phyloP scores from a whole-genome alignment of 2,329 filamentous ascomycete genomes.

The Neofusicoccum parvum region DNA sequence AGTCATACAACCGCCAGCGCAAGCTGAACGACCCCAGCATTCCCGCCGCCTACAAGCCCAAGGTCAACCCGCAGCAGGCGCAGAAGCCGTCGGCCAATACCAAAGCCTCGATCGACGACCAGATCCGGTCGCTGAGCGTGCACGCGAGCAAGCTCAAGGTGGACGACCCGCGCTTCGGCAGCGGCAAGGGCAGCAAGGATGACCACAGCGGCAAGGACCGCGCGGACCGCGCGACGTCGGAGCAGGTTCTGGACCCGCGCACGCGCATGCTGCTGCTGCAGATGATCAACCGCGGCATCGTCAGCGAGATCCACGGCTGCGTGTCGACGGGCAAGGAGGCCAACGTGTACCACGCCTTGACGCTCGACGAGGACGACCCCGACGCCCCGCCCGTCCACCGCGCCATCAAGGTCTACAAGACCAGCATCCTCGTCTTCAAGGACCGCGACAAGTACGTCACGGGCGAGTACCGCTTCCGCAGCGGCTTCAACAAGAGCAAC shows the following conservation, averaged over 20 bases:
- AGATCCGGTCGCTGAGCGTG: conserved; percentile 79
- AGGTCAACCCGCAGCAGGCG: conserved; percentile 68
- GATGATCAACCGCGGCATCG: conserved; percentile 88
- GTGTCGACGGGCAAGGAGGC: conserved; percentile 97
- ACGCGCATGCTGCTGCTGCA: conserved; percentile 95
- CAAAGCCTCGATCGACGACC: conserved; percentile 78
- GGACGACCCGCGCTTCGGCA: conserved; percentile 44
- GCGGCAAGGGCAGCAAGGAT: conserved; percentile 44
- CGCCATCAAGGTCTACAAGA: conserved; percentile 99
- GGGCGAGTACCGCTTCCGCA: conserved; percentile 88
- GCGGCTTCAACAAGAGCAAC: conserved; percentile 90
- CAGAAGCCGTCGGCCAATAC: conserved; percentile 76
- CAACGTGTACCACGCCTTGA: conserved; percentile 92
- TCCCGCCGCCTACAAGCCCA: conserved; percentile 60
- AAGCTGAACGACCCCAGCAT: conserved; percentile 61
- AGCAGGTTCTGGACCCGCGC: conserved; percentile 90
- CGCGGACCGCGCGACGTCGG: conserved; percentile 87
- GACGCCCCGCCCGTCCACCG: conserved; percentile 63
- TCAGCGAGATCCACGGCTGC: conserved; percentile 91
- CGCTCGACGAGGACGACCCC: conserved; percentile 55
- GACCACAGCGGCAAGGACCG: conserved; percentile 72
- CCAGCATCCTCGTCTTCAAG: conserved; percentile 95
- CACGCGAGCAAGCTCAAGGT: conserved; percentile 86
- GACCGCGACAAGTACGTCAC: conserved; percentile 95
- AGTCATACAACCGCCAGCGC: conserved; percentile 84